Evolutionary conservation across 345 rosid genomes (phyloP).

Genomic region (Populus ilicifolia): DNA sequence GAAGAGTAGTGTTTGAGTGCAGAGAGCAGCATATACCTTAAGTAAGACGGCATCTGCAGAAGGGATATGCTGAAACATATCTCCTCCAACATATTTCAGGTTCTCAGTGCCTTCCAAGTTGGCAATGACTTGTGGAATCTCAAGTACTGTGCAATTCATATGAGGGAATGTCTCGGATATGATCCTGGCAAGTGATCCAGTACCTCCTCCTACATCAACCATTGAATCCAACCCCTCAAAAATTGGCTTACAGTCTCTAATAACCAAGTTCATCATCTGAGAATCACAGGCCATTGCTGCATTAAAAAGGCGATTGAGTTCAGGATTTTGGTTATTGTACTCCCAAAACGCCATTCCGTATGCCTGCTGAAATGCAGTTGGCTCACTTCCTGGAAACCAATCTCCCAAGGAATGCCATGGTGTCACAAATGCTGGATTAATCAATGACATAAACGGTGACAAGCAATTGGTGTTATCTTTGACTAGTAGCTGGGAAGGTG

Average conservation of each 20-base stretch:
- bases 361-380: conserved; percentile 9
- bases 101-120: conserved; percentile 16
- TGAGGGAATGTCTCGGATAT: conserved; percentile 10
- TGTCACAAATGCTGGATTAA: not conserved
- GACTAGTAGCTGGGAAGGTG: conserved; percentile 33
- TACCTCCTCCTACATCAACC: conserved; percentile 25
- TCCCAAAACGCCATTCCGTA: conserved; percentile 23
- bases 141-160: conserved; percentile 20
- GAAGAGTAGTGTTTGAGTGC: not conserved
- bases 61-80: conserved; percentile 26
- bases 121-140: conserved; percentile 18
- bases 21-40: conserved; percentile 11
- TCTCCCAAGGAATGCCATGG: conserved; percentile 10
- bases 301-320: conserved; percentile 9
- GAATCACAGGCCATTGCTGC: conserved; percentile 27
- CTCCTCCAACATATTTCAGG: conserved; percentile 22
- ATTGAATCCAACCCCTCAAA: conserved; percentile 18
- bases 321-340: conserved; percentile 3
- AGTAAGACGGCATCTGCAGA: conserved; percentile 20
- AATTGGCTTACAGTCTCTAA: conserved; percentile 5
- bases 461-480: conserved; percentile 30
- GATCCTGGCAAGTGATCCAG: conserved; percentile 17
- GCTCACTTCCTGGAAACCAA: conserved; percentile 17
- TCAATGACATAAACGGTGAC: conserved; percentile 30
- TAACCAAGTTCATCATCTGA: conserved; percentile 7